Base-by-base conservation (phyloP, 2,329 filamentous ascomycete species). In the Byssoonygena ceratinophila region DNA sequence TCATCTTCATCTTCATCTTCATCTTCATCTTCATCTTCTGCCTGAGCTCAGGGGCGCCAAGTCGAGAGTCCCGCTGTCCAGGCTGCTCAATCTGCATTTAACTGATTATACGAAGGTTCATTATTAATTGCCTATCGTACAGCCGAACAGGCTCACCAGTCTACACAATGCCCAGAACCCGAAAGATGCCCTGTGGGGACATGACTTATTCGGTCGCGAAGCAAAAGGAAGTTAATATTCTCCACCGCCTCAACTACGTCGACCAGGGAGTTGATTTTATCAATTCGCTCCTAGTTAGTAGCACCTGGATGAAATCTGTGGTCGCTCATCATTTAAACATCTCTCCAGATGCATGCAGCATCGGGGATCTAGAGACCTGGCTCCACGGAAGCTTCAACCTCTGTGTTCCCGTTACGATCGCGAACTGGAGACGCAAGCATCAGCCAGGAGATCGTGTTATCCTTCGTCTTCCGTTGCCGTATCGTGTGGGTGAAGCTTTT, bases 341-440 rank as follows among this genome's bases (percentile, higher is more conserved):
- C 31, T 53, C 55, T 8, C 11, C 43, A 8, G 37, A 57, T 11
- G 16, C 32, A n/a, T 55, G 50, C 20, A 18, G 9, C 6, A 39
- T 55, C 31, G 45, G 25, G 5, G 51, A 52, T 0, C 12, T 29
- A 2, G 47, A 44, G 12, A 46, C 58, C 23, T 60, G 57, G 58
- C 4, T 59, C 3, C 27, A 55, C 54, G 58, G 58, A 11, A 54
- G 46, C 31, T 60, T 56, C 52, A 60, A 60, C 16, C 39, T 54
- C 11, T 59, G 58, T 37, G 49, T 59, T 8, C 55, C 55, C 14
- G 52, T 60, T 20, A 51, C 41, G 8, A 22, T 36, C 20, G n/a
- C 18, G n/a, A 37, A 16, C 5, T 53, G 29, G 40, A 36, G 20
- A 23, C 27, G 46, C 18, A 52, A 43, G 25, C 12, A 43, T 3